Conservation (phyloP, 495 filamentous ascomycete genomes). For the Lepidopterella palustris region DNA sequence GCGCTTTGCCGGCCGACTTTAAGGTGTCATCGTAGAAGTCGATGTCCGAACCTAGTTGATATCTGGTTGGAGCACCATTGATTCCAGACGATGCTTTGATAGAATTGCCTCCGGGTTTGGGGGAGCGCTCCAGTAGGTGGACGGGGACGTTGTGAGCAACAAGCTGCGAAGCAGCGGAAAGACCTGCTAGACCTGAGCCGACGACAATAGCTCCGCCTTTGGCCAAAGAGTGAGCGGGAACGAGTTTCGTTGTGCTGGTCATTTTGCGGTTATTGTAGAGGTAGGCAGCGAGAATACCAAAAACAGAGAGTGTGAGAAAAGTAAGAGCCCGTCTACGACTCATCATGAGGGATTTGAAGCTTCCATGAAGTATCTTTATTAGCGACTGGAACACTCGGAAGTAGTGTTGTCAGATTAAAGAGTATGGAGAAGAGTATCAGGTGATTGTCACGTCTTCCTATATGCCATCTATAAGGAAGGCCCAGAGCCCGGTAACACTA, state of each 20-base stretch:
- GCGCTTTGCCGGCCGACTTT: conserved; percentile 38
- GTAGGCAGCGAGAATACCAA: not conserved
- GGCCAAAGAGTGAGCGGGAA: not conserved
- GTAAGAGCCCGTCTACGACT: conserved; percentile 9
- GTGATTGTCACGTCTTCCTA: conserved; percentile 12
- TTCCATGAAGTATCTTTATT: not conserved
- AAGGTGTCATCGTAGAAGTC: conserved; percentile 50
- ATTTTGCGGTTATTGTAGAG: conserved; percentile 3
- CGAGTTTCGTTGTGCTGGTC: not conserved
- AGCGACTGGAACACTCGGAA: not conserved
- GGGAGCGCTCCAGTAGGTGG: conserved; percentile 46
- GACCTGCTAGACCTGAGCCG: conserved; percentile 48
- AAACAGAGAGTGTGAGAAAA: conserved; percentile 2
- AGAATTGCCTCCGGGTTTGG: conserved; percentile 55
- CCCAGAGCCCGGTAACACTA: too few species aligned
- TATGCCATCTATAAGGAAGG: too few species aligned
- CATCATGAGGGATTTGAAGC: not conserved
- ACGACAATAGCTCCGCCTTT: conserved; percentile 41
- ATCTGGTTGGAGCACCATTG: conserved; percentile 51
- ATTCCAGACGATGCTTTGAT: conserved; percentile 60
- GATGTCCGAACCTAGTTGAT: conserved; percentile 39
- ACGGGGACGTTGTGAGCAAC: conserved; percentile 43
- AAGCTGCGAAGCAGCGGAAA: conserved; percentile 45
- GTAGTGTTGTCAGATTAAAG: not conserved
- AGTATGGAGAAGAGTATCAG: conserved; percentile 10